Conservation (phyloP, 2,329 filamentous ascomycete species). For the Penicillium sp. region DNA sequence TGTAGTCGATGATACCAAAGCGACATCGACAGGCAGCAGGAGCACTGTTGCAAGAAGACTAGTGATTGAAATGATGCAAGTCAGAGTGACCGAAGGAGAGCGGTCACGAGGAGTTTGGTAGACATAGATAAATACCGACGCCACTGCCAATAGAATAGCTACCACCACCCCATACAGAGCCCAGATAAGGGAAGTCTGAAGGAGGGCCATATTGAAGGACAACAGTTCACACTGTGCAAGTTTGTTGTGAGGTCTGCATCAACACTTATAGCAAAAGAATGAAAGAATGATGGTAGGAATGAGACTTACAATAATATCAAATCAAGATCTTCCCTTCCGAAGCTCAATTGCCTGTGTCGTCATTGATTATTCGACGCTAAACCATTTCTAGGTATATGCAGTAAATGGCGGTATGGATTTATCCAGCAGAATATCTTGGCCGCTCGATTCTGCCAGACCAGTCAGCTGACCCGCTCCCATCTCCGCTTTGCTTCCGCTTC, state of each 20-base stretch:
- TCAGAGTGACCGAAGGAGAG: conserved; percentile 73
- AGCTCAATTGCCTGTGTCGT: conserved; percentile 7
- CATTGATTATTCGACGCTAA: conserved; percentile 5
- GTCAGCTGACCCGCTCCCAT: background rate
- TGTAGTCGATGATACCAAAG: conserved; percentile 85
- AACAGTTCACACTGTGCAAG: conserved; percentile 10
- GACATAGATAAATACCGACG: conserved; percentile 81
- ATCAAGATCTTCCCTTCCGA: background rate
- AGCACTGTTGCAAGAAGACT: conserved; percentile 87
- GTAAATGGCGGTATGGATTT: background rate
- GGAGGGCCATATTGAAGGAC: conserved; percentile 57
- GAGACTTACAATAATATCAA: background rate
- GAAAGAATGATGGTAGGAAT: background rate
- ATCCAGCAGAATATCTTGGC: background rate
- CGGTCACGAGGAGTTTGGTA: conserved; percentile 89
- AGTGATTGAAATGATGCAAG: conserved; percentile 84
- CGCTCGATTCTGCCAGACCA: conserved; percentile 4
- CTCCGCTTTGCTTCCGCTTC: conserved; percentile 2
- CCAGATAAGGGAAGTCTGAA: conserved; percentile 93
- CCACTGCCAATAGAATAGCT: conserved; percentile 69
- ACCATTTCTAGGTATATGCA: background rate
- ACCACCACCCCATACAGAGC: conserved; percentile 84
- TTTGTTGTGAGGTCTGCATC: background rate
- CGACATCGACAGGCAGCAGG: conserved; percentile 90
- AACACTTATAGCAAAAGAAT: background rate